Evolutionary conservation across 345 rosid genomes (phyloP).

Genomic region (Pistacia integerrima): DNA sequence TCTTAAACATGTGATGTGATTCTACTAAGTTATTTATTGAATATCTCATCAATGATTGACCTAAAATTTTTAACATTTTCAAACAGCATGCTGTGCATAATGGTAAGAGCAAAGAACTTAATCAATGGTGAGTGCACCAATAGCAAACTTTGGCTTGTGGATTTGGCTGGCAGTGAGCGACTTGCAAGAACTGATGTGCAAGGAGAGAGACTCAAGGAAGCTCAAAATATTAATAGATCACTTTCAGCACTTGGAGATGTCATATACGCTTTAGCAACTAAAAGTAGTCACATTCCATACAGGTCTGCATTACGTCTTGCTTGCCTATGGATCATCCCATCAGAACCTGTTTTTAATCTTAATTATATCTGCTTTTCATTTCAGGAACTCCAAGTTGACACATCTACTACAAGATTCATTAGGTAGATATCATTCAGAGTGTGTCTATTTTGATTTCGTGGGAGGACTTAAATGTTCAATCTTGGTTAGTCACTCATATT

Average conservation of each 20-base stretch:
- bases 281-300: constrained; percentile 90
- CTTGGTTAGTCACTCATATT: constrained; percentile 8
- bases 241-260: constrained; percentile 98
- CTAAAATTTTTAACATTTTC: constrained; percentile 12
- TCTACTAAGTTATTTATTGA: background rate
- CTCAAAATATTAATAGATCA: constrained; percentile 90
- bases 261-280: constrained; percentile 81
- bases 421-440: constrained; percentile 45
- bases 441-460: constrained; percentile 5
- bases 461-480: constrained; percentile 13
- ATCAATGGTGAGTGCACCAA: constrained; percentile 83
- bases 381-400: constrained; percentile 95
- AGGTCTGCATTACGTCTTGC: constrained; percentile 39
- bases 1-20: background rate
- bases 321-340: background rate
- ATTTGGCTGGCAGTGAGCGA: constrained; percentile 98
- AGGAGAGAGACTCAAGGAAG: constrained; percentile 94
- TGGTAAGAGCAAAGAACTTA: constrained; percentile 84
- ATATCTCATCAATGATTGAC: constrained; percentile 1
- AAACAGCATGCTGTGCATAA: constrained; percentile 87
- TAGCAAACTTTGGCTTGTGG: constrained; percentile 99
- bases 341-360: constrained; percentile 16
- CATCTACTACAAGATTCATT: constrained; percentile 95
- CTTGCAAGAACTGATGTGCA: constrained; percentile 87
- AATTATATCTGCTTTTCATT: constrained; percentile 20